These are phyloP conservation scores for Mrakia frigida DNA, from an alignment of 768 basidiomycete genomes.

Conservation along the genomic window DNA sequence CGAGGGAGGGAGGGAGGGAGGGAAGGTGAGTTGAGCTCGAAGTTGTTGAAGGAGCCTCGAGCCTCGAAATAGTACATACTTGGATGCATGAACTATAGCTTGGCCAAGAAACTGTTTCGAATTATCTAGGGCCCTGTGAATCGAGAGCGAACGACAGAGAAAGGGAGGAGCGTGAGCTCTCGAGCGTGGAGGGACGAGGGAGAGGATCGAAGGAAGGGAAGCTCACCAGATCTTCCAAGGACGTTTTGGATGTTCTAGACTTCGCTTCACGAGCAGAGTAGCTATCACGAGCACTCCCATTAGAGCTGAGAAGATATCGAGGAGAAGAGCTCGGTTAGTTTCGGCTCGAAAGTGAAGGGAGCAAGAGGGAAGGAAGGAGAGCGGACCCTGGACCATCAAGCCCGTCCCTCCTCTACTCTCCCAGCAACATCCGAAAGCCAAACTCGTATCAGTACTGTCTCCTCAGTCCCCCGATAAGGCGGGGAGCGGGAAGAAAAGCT, in stretches of 20 bases:
- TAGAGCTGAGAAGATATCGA: neutral
- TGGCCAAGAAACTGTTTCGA: conserved; percentile 29
- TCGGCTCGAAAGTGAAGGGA: neutral
- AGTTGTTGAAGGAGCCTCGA: neutral
- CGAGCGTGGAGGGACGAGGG: neutral
- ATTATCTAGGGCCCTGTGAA: neutral
- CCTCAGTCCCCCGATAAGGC: too few relatives aligned
- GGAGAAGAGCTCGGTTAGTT: too few relatives aligned
- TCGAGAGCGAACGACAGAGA: neutral
- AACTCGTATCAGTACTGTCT: neutral
- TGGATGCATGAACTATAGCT: conserved; percentile 26
- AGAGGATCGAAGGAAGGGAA: neutral
- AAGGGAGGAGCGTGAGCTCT: neutral
- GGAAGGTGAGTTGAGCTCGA: neutral
- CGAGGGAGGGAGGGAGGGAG: neutral
- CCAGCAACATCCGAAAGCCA: neutral
- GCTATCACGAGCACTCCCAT: conserved; percentile 27
- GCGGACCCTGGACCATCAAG: conserved; percentile 22
- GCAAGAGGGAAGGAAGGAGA: neutral
- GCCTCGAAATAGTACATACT: neutral
- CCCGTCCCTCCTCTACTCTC: neutral
- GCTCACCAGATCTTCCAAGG: conserved; percentile 31
- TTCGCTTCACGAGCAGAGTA: conserved; percentile 26
- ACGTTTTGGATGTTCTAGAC: conserved; percentile 29
- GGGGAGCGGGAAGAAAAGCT: neutral